Evolutionary conservation across 2,329 filamentous ascomycete species (phyloP), one percentile per base, ranked within the genome.

Genomic region (Arthrobotrys musiformis): DNA sequence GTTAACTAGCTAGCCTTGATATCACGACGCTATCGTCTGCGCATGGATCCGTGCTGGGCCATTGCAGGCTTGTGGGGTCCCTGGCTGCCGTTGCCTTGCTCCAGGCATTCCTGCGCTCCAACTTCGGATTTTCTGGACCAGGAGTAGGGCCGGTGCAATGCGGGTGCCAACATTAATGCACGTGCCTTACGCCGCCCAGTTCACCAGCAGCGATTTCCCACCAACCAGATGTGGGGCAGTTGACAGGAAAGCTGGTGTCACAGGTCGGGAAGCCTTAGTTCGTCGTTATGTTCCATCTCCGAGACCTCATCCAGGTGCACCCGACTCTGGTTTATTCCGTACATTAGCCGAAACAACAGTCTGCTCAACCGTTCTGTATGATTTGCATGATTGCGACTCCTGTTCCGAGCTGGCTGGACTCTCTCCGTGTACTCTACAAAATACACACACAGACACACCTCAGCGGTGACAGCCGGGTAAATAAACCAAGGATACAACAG

Each of bases 31-130:
- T 44, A 46, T 76, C 54, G 42, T 68, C 35, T 70, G 58, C 64
- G 72, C 72, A 69, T 76, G 72, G 72, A 76, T 76, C 72, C 58
- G 64, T 70, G 58, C 72, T 74, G 62, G 70, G 62, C 54, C 52
- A 68, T 60, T 62, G 62, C 70, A 67, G 56, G 70, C 42, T 67
- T 67, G 56, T 68, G 50, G 56, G 19, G 70, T 74, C 42, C 70
- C 52, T 62, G 52, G 69, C 40, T 64, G 62, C 62, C 70, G 46
- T 69, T 63, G 61, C 48, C 58, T 67, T 40, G 22, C 46, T 64
- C 48, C 63, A 76, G 58, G 64, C 72, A 50, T 62, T 67, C 52
- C 37, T 70, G 28, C 64, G 48, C 63, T 64, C 56, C 24, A 64
- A 54, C 63, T 60, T 76, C 72, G 72, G 72, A 70, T 76, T 75